Conservation (phyloP, 108 stramenopile genomes). For the Conticribra weissflogii region DNA sequence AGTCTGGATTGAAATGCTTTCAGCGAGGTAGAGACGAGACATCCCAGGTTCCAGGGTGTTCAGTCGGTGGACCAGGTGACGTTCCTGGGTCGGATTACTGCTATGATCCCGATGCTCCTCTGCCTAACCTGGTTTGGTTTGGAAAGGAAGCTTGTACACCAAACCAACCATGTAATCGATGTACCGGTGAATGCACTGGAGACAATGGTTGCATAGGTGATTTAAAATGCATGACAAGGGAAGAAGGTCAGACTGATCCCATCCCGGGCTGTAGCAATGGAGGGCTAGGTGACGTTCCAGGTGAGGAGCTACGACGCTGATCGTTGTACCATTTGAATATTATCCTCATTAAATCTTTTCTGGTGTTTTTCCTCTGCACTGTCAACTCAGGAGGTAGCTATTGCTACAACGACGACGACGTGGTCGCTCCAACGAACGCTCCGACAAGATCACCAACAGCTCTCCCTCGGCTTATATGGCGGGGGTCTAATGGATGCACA, state of each 20-base stretch:
- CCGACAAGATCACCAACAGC: conserved; percentile 8
- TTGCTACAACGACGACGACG: conserved; percentile 1
- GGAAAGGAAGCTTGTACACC: conserved; percentile 9
- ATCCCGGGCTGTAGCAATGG: conserved; percentile 11
- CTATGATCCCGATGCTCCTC: conserved; percentile 27
- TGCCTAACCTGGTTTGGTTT: conserved; percentile 14
- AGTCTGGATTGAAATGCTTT: conserved; percentile 37
- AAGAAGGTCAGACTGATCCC: conserved; percentile 1
- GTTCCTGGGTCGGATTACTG: conserved; percentile 48
- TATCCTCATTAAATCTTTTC: background rate
- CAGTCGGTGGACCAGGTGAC: conserved; percentile 25
- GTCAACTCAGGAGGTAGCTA: conserved; percentile 10
- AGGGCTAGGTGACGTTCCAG: conserved; percentile 9
- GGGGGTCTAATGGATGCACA: conserved; percentile 38
- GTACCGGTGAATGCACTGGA: conserved; percentile 6
- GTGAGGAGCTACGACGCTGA: too few relatives aligned
- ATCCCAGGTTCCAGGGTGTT: conserved; percentile 45
- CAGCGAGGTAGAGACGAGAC: conserved; percentile 40
- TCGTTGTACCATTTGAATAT: background rate
- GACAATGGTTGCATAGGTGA: conserved; percentile 9
- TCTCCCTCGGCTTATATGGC: conserved; percentile 20
- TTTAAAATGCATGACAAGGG: conserved; percentile 13
- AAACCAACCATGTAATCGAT: conserved; percentile 12
- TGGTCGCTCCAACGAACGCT: background rate
- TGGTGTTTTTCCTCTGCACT: background rate